phyloP scores from a whole-genome alignment of 163 green algal genomes.

The Scenedesmus sp. region DNA sequence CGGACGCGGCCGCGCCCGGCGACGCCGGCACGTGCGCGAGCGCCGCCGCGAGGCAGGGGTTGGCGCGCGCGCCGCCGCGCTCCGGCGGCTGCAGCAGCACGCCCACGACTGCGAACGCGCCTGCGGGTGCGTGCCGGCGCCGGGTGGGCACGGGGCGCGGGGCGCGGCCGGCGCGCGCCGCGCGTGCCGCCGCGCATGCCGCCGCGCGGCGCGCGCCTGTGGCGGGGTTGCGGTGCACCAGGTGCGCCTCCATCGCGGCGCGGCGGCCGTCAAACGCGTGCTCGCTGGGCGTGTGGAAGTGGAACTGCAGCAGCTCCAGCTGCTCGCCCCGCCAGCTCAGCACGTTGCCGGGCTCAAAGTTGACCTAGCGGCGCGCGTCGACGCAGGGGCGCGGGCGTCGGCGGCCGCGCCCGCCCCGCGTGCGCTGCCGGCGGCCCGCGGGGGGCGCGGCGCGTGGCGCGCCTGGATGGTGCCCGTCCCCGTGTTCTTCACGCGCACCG shows the following conservation, averaged over 20 bases:
- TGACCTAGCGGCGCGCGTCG: conserved; percentile 64
- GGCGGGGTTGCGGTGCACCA: conserved; percentile 76
- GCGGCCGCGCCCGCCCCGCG: background rate
- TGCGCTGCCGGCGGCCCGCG: background rate
- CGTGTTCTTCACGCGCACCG: conserved; percentile 65
- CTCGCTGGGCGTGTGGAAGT: conserved; percentile 89
- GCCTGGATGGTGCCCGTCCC: conserved; percentile 82
- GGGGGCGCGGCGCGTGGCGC: background rate
- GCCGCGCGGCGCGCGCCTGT: conserved; percentile 46
- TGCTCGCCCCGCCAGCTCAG: conserved; percentile 52
- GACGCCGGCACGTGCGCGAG: conserved; percentile 43
- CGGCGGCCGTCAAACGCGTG: conserved; percentile 75
- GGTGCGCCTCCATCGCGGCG: conserved; percentile 80
- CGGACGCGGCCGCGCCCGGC: background rate
- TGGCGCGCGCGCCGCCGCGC: conserved; percentile 29
- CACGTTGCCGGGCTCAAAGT: conserved; percentile 61
- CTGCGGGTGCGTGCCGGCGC: conserved; percentile 16
- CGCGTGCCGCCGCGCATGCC: background rate
- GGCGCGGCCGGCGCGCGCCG: background rate
- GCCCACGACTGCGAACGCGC: conserved; percentile 70
- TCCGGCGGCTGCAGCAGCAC: conserved; percentile 61
- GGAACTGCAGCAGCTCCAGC: conserved; percentile 84
- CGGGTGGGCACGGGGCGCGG: too few species aligned
- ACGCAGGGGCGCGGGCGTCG: background rate
- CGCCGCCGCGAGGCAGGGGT: conserved; percentile 54